phyloP scores from a whole-genome alignment of 257 asterid genomes.

The Datura wrightii region DNA sequence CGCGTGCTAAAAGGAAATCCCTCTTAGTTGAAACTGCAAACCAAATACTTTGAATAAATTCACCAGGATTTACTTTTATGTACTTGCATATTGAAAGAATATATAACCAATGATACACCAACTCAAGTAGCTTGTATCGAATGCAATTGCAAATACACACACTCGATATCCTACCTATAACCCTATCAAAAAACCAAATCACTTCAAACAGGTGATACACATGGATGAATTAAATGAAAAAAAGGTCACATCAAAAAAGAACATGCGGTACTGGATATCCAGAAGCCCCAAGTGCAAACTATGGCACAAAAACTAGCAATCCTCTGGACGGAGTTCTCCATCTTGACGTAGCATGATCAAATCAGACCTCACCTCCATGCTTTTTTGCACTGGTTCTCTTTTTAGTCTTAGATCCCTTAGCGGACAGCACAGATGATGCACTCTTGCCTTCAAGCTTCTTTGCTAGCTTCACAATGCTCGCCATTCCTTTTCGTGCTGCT shows the following conservation, averaged over 20 bases:
- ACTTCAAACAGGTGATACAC: background rate
- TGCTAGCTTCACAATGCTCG: slow-evolving; percentile 75
- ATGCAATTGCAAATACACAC: background rate
- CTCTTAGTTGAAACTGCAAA: background rate
- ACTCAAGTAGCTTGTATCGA: background rate
- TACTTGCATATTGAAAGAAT: background rate
- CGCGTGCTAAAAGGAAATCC: background rate
- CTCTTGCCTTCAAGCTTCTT: slow-evolving; percentile 90
- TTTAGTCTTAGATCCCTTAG: slow-evolving; percentile 45
- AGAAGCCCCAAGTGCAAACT: slow-evolving; percentile 22
- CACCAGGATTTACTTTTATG: background rate
- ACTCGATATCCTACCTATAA: background rate
- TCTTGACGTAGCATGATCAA: background rate
- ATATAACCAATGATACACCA: background rate
- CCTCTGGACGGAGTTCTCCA: background rate
- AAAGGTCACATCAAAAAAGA: background rate
- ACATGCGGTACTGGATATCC: background rate
- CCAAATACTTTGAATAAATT: background rate
- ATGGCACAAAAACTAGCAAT: background rate
- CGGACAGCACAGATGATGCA: slow-evolving; percentile 67
- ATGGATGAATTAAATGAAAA: background rate
- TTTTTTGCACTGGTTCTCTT: slow-evolving; percentile 49
- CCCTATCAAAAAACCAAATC: background rate
- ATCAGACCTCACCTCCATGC: background rate
- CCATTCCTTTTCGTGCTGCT: slow-evolving; percentile 89